phyloP scores from a whole-genome alignment of 192 early-diverging fungal genomes.

The Dissophora ornata region DNA sequence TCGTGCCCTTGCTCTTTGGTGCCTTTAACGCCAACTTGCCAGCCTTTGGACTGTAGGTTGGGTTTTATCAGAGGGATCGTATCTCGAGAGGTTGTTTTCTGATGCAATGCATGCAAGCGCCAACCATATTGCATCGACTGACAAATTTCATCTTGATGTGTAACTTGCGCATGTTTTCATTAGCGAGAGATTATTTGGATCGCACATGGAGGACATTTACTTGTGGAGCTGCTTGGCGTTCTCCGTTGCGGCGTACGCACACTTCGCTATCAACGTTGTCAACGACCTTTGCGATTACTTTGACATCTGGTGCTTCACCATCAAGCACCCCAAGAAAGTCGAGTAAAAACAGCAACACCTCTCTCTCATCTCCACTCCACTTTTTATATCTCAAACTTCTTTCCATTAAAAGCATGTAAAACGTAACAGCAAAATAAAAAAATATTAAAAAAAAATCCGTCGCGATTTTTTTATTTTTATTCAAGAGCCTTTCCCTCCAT shows the following conservation, averaged over 20 bases:
- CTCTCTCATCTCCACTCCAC: background rate
- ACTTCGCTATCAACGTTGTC: conserved; percentile 78
- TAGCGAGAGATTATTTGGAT: conserved; percentile 59
- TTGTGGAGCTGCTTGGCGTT: conserved; percentile 69
- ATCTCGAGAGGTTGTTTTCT: background rate
- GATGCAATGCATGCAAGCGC: too few relatives aligned
- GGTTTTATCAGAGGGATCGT: too few relatives aligned
- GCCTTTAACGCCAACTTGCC: conserved; percentile 68
- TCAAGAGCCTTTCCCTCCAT: too few relatives aligned
- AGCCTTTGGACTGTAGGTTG: conserved; percentile 58
- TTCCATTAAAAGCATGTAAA: too few relatives aligned
- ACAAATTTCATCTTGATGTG: background rate
- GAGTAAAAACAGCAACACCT: conserved; percentile 18
- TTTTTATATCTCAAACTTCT: background rate
- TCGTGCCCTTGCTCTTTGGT: conserved; percentile 71
- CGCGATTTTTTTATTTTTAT: too few relatives aligned
- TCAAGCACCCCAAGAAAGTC: conserved; percentile 72
- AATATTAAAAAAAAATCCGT: conserved; percentile 1
- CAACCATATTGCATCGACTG: background rate
- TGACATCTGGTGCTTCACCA: conserved; percentile 84
- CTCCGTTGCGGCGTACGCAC: conserved; percentile 70
- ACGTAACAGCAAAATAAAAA: too few relatives aligned
- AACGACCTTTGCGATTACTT: conserved; percentile 79
- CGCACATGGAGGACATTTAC: conserved; percentile 62
- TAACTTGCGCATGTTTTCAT: too few relatives aligned